Base-by-base conservation (phyloP, 306 rosid species). In the Glycine soja region DNA sequence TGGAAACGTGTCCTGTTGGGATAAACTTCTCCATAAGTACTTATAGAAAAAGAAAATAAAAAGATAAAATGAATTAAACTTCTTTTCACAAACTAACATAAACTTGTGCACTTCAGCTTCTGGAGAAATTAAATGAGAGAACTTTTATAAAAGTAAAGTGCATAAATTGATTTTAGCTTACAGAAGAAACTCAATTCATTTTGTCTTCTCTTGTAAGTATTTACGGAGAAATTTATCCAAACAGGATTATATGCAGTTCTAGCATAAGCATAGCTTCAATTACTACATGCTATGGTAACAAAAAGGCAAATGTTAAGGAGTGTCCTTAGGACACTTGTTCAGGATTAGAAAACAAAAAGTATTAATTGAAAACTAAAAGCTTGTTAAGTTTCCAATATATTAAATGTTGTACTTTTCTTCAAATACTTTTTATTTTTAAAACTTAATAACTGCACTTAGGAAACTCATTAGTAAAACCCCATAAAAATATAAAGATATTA, bases 211-310 rank as follows among this genome's bases (percentile, higher is more conserved):
- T 12, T 46, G 0, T 46, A 46, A 24, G 4, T 4, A 2, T 9
- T 46, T 46, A 46, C 0, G 4, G 51, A 46, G 12, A 46, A 46
- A 10, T 46, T n/a, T 54, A 15, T 54, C 8, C 30, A 54, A n/a
- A 63, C 42, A 16, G 0, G 46, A 42, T n/a, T 52, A 8, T 14
- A 48, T 13, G 63, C 7, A 54, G 69, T 74, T 71, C 13, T 43
- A 57, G 18, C 52, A 58, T 57, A 16, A 18, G 46, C 59, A 8
- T 10, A 58, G 30, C 75, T 74, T 71, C 16, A 71, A 62, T 42
- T 70, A 32, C 16, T 53, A 30, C 16, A 16, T 48, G 18, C 15
- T 58, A 75, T 68, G 65, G 53, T 38, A 16, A 64, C 11, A 8
- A 42, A 68, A 58, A 36, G 40, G 15, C 2, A 71, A 50, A 16